These are phyloP conservation scores for Perilla frutescens DNA, from an alignment of 257 asterid genomes.

Conservation along the genomic window DNA sequence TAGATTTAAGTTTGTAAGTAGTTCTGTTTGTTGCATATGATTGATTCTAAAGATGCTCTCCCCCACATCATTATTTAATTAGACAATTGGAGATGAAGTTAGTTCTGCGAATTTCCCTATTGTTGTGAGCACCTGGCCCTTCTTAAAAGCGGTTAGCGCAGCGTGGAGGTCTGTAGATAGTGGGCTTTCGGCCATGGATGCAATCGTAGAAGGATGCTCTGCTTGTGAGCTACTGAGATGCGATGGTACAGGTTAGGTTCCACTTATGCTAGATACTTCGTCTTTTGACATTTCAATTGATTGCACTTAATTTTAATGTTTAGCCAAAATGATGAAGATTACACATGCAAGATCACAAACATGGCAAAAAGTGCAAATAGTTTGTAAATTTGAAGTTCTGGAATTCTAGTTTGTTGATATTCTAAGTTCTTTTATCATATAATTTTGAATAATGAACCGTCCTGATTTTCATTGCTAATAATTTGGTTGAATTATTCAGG, in stretches of 20 bases:
- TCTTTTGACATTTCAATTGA: neutral
- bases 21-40: neutral
- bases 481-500: neutral
- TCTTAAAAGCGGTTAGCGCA: slow-evolving; percentile 88
- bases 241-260: slow-evolving; percentile 86
- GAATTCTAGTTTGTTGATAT: slow-evolving; percentile 1
- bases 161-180: slow-evolving; percentile 71
- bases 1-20: neutral
- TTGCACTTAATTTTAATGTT: slow-evolving; percentile 4
- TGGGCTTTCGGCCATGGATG: slow-evolving; percentile 82
- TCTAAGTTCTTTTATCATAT: neutral
- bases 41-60: neutral
- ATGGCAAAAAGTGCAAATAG: neutral
- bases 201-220: slow-evolving; percentile 88
- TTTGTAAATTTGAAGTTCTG: neutral
- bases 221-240: slow-evolving; percentile 87
- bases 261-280: neutral
- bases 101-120: slow-evolving; percentile 57
- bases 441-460: neutral
- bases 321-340: neutral
- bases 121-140: slow-evolving; percentile 98
- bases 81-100: slow-evolving; percentile 61
- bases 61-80: slow-evolving; percentile 6
- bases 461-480: neutral
- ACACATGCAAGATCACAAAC: neutral